Base-by-base conservation (phyloP, 208 protist genomes). In the Trypanosoma brucei region DNA sequence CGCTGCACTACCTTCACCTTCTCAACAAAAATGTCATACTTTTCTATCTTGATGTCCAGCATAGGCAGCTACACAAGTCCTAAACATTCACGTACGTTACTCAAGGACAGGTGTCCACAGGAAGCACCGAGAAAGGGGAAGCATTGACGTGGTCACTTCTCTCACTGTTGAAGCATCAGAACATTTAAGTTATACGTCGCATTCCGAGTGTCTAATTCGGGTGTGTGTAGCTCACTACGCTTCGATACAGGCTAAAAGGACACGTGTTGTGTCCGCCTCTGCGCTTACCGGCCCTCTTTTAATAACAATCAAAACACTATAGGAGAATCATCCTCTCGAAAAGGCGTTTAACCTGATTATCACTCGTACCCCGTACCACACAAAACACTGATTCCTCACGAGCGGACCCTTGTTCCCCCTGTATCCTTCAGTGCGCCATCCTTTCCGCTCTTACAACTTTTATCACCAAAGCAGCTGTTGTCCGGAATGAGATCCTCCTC, bases 401-500 rank as follows among this genome's bases (percentile, higher is more conserved):
- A 46, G 11, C 11, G 42, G 11, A 6, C 42, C 8, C 11, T 46
- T 46, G 6, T 6, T 11, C 42, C 11, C 42, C 42, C 8, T 46
- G 42, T 0, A 46, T 46, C 42, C 42, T 46, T 48, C 2, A 54
- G 54, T 8, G 22, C 9, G 0, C 49, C 31, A 22, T 50, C 31
- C 37, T 65, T 66, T 51, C 37, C 53, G 4, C 53, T 35, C 45
- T 55, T 62, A 14, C 33, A 35, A 31, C 39, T 48, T 38, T 46
- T 61, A 5, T 30, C 56, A 22, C 38, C 53, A n/a, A 33, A 31
- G 40, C 0, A 42, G 14, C 55, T 48, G 49, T 58, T 30, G 14
- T 62, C 53, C 30, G 82, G 76, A 37, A 81, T 75, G 49, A 92
- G 86, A 53, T 92, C 85, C n/a, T 72, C 67, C 58, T 92, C 85